phyloP scores from a whole-genome alignment of 2,329 filamentous ascomycete species.

The Alternaria solani region DNA sequence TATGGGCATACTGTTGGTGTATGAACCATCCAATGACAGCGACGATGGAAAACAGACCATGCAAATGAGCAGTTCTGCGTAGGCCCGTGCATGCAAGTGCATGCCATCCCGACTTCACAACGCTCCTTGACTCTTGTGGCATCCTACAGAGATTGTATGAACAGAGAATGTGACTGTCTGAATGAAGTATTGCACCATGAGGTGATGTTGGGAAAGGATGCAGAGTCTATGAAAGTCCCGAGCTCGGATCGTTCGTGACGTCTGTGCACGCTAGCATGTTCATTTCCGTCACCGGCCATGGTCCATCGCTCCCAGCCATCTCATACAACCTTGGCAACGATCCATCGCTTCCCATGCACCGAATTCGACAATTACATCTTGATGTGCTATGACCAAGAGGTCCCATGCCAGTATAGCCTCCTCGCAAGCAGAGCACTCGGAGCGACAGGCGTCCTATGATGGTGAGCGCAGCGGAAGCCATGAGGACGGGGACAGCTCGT shows the following conservation, averaged over 20 bases:
- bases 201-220: not conserved
- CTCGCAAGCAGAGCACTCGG: conserved; percentile 27
- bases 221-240: not conserved
- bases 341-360: conserved; percentile 10
- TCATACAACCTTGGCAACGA: not conserved
- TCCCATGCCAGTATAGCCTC: conserved; percentile 32
- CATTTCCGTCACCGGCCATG: conserved; percentile 6
- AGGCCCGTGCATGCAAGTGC: not conserved
- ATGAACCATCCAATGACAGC: not conserved
- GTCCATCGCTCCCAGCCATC: conserved; percentile 3
- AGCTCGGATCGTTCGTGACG: not conserved
- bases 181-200: not conserved
- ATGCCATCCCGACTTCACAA: not conserved
- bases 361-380: conserved; percentile 6
- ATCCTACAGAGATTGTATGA: not conserved
- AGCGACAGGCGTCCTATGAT: conserved; percentile 29
- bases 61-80: not conserved
- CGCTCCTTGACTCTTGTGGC: not conserved
- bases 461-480: conserved; percentile 34
- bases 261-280: conserved; percentile 16
- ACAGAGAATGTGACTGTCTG: not conserved
- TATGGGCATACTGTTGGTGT: not conserved
- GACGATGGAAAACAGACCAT: not conserved
- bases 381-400: conserved; percentile 50
- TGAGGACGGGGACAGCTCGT: conserved; percentile 35